Percentiles rank a stretch among this genome's conserved stretches.
Evolutionary conservation across 257 asterid genomes (phyloP).

Genomic region (Paraleonurus japonicus): DNA sequence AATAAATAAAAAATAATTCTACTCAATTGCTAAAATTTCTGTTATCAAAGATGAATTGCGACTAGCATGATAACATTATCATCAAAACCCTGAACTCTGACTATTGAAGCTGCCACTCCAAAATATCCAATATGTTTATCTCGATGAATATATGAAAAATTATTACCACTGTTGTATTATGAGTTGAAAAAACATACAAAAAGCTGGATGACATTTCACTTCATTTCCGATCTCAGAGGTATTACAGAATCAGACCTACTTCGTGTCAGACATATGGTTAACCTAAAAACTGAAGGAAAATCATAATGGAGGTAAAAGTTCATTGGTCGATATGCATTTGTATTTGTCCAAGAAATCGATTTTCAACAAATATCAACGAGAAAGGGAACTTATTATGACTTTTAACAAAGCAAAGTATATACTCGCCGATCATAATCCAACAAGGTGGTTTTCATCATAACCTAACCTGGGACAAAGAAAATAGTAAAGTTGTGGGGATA

Average conservation of each 20-base stretch:
- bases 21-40: background rate
- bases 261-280: background rate
- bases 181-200: background rate
- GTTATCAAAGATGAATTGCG: background rate
- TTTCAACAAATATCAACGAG: background rate
- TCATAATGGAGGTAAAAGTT: background rate
- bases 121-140: background rate
- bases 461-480: background rate
- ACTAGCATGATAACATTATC: background rate
- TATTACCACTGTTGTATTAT: background rate
- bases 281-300: background rate
- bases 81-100: background rate
- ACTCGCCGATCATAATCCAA: too few species aligned
- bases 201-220: background rate
- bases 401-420: too few species aligned
- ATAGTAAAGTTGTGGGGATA: background rate
- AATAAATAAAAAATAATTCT: background rate
- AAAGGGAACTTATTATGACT: background rate
- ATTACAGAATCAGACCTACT: background rate
- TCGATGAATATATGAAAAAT: background rate
- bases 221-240: constrained; percentile 1
- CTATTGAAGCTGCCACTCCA: background rate
- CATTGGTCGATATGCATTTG: background rate
- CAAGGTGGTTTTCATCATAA: too few species aligned
- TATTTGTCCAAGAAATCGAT: background rate